phyloP scores from a whole-genome alignment of 2,329 filamentous ascomycete species.

The Plectosphaerella cucumerina region DNA sequence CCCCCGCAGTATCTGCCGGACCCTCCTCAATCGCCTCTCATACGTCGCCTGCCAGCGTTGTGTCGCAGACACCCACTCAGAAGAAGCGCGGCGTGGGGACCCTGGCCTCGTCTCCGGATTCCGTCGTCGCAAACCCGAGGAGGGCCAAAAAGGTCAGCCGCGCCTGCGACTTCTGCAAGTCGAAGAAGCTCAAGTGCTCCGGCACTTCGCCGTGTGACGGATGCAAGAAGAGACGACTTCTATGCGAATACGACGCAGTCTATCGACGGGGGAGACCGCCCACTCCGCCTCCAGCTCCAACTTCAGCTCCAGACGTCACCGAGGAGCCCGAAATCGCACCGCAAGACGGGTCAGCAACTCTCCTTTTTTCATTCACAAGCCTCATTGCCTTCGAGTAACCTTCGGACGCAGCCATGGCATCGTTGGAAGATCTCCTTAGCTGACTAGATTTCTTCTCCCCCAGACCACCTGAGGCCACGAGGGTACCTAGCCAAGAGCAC shows the following conservation, averaged over 20 bases:
- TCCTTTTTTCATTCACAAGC: too few species aligned
- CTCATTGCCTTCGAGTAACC: too few species aligned
- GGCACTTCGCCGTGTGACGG: conserved; percentile 29
- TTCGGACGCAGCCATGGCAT: neutral
- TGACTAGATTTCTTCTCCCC: neutral
- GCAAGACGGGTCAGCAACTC: neutral
- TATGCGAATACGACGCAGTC: conserved; percentile 29
- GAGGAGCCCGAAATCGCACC: neutral
- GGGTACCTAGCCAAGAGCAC: neutral
- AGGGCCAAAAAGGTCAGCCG: conserved; percentile 26
- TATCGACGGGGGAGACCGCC: conserved; percentile 32
- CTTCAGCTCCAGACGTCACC: conserved; percentile 7
- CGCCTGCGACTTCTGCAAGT: conserved; percentile 33
- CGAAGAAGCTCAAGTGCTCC: conserved; percentile 30
- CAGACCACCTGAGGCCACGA: neutral
- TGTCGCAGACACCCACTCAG: neutral
- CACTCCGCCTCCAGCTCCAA: conserved; percentile 22
- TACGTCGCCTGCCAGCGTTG: neutral
- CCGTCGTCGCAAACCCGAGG: conserved; percentile 2
- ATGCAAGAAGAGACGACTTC: conserved; percentile 21
- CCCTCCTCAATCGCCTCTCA: neutral
- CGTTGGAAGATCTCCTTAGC: neutral
- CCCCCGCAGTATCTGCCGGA: too few species aligned
- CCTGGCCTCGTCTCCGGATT: neutral
- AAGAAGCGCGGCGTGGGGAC: neutral